Percentiles rank a stretch among this genome's conserved stretches.
Conservation (phyloP, 1,284 basidiomycete species). For the Tilletiopsis washingtonensis region DNA sequence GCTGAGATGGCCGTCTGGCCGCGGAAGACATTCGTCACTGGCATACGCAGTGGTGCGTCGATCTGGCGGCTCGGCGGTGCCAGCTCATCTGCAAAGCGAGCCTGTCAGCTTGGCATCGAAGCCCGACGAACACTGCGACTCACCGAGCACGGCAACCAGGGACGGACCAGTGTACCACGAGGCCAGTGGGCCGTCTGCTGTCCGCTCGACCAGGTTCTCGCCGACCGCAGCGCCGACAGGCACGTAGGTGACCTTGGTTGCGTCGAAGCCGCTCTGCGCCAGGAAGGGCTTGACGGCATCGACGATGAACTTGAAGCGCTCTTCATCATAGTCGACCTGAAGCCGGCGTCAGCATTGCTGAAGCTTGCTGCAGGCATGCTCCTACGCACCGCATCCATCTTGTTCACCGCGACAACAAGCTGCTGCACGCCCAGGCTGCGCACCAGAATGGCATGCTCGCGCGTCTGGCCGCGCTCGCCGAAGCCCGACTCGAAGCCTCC, state of each 20-base stretch:
- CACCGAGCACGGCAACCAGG: slow-evolving; percentile 67
- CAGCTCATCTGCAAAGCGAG: slow-evolving; percentile 58
- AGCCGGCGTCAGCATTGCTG: slow-evolving; percentile 63
- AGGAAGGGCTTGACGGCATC: slow-evolving; percentile 71
- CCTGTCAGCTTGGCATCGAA: no score
- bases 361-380: no score
- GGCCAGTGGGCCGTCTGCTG: slow-evolving; percentile 54
- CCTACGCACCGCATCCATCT: slow-evolving; percentile 67
- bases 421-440: slow-evolving; percentile 90
- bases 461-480: slow-evolving; percentile 86
- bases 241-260: slow-evolving; percentile 70
- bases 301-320: slow-evolving; percentile 78
- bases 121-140: background rate
- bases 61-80: slow-evolving; percentile 69
- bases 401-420: slow-evolving; percentile 87
- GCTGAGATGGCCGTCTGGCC: slow-evolving; percentile 62
- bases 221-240: slow-evolving; percentile 87
- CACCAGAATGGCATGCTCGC: slow-evolving; percentile 87
- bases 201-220: slow-evolving; percentile 64
- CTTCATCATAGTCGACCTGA: slow-evolving; percentile 64
- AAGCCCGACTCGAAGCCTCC: slow-evolving; percentile 97
- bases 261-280: slow-evolving; percentile 72
- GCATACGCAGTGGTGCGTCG: slow-evolving; percentile 69
- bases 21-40: slow-evolving; percentile 91
- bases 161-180: slow-evolving; percentile 82